Conservation (phyloP, 139 green algal species). For the Chlamydomonas schloesseri region DNA sequence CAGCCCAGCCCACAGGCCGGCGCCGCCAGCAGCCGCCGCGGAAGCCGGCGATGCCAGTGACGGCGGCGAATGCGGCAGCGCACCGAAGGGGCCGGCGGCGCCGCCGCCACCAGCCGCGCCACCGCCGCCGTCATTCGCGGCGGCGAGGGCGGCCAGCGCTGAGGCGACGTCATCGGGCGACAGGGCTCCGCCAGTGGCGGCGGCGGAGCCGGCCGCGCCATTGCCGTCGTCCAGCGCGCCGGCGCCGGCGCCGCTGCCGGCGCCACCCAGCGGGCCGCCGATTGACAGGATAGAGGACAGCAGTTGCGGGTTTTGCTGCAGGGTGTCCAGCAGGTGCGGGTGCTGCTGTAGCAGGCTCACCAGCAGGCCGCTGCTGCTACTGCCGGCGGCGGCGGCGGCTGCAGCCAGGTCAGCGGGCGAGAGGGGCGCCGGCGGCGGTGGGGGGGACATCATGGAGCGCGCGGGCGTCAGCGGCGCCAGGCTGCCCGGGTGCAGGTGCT, state of each 20-base stretch:
- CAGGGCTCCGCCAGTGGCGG: neutral
- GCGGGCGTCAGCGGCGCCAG: constrained; percentile 23
- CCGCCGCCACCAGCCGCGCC: neutral
- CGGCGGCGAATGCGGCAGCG: neutral
- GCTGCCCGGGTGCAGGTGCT: neutral
- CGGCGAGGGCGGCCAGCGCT: no score
- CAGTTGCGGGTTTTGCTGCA: constrained; percentile 20
- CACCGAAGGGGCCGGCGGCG: neutral
- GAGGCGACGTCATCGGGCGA: neutral
- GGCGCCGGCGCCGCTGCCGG: neutral
- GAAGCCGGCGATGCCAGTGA: constrained; percentile 8
- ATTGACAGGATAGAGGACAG: constrained; percentile 9
- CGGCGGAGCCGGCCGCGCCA: neutral
- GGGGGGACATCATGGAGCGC: neutral
- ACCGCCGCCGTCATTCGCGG: neutral
- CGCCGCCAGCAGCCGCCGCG: no score
- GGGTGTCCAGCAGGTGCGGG: constrained; percentile 16
- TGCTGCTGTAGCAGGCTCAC: constrained; percentile 21
- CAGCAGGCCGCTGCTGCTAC: neutral
- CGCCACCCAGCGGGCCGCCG: neutral
- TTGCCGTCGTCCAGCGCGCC: neutral
- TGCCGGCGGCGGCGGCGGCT: neutral
- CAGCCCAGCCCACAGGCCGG: neutral
- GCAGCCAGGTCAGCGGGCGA: neutral
- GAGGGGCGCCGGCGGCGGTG: no score